Base-by-base conservation (phyloP, 2,329 filamentous ascomycete genomes). In the Eutypa lata region DNA sequence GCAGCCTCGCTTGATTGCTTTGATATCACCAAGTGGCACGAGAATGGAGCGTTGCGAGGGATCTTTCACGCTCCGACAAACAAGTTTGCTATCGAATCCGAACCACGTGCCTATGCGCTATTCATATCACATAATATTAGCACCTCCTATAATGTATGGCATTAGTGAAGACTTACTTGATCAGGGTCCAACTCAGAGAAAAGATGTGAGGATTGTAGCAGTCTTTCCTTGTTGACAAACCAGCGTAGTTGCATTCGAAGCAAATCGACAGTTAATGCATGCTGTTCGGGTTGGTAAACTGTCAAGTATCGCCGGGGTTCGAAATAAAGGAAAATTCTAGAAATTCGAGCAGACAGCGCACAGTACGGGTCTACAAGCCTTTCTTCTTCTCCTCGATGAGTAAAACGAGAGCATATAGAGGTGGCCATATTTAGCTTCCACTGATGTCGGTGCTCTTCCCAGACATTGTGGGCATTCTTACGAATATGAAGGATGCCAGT, bases 31-130 rank as follows among this genome's bases (percentile, higher is more conserved):
- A 1, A 81, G 53, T 0, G 85, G 79, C 0, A 83, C 70, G 0
- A 89, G 68, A 7, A 88, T 68, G 28, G 75, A 83, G 8, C 77
- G 76, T 4, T 73, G 69, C 0, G 60, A 53, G 0, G 51, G 58
- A 42, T 80, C 76, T 0, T 58, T 53, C 0, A 61, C 49, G n/a
- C 79, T 76, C 0, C 76, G 72, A 14, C 87, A 65, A 0, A 88
- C 76, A 3, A 87, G 66, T 62, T 80, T 87, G 62, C 78, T 84
- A 6, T 68, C 53, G 0, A 88, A 69, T 0, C 86, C 86, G 53
- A 87, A 79, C 58, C 80, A 51, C 22, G 58, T 57, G n/a, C 33
- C 54, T 21, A 57, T 53, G 35, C 13, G 45, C 42, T 45, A 45
- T n/a, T n/a, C n/a, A n/a, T n/a, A n/a, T n/a, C n/a, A n/a, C n/a